phyloP scores from a whole-genome alignment of 768 basidiomycete species.

The Termitomyces sp. region DNA sequence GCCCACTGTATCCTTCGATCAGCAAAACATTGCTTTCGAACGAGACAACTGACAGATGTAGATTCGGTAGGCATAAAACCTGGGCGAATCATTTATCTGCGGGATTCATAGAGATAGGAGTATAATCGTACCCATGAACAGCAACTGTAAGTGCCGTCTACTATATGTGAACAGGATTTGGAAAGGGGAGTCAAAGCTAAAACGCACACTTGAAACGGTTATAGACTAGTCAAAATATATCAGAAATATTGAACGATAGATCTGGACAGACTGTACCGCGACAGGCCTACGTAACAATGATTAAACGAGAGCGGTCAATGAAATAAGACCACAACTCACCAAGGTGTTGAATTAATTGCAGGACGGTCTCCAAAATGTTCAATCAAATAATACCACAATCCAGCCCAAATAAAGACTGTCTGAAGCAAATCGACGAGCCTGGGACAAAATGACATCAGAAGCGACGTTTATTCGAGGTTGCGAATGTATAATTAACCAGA shows the following conservation, averaged over 20 bases:
- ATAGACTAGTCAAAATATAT: not conserved
- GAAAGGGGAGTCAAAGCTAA: not conserved
- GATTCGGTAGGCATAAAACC: constrained; percentile 1
- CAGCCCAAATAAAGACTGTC: constrained; percentile 7
- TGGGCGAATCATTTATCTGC: not conserved
- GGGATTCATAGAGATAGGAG: not conserved
- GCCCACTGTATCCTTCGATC: not conserved
- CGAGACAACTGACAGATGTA: not conserved
- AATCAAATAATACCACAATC: constrained; percentile 4
- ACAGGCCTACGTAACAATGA: not conserved
- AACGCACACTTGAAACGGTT: not conserved
- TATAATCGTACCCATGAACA: not conserved
- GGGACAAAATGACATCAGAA: not conserved
- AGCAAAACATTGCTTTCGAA: not conserved
- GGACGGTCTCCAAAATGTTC: constrained; percentile 1
- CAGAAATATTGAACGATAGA: not conserved
- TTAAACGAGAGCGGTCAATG: not conserved
- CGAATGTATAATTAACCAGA: not conserved
- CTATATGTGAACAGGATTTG: not conserved
- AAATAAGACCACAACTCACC: not conserved
- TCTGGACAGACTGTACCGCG: not conserved
- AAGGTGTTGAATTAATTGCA: not conserved
- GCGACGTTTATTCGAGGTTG: too few relatives aligned
- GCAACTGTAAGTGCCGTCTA: not conserved
- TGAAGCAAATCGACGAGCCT: constrained; percentile 5